A percentile compares a stretch with the other conserved stretches of the same genome.
These are phyloP conservation scores for Toxicodendron radicans DNA, from an alignment of 345 rosid species.

Conservation along the genomic window DNA sequence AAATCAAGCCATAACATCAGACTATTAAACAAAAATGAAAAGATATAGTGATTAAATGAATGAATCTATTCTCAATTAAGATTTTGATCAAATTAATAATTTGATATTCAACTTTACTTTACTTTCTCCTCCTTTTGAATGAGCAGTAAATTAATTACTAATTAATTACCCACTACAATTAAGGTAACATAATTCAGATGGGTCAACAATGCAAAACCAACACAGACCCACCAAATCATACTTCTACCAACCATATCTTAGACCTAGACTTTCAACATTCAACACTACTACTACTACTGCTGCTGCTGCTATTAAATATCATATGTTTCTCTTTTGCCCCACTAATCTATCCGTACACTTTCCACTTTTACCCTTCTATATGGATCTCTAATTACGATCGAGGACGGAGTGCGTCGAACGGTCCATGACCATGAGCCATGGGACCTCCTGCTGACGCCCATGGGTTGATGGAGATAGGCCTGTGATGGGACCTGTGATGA, in stretches of 20 bases:
- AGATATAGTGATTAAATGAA: too few relatives aligned
- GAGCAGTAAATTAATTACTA: not conserved
- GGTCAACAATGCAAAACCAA: conserved; percentile 47
- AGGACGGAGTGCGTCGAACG: conserved; percentile 54
- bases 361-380: conserved; percentile 7
- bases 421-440: conserved; percentile 38
- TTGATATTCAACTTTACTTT: conserved; percentile 3
- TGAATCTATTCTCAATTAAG: too few relatives aligned
- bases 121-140: not conserved
- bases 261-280: conserved; percentile 26
- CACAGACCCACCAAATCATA: conserved; percentile 51
- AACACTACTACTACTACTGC: not conserved
- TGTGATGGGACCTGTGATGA: conserved; percentile 32
- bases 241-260: conserved; percentile 44
- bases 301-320: too few relatives aligned
- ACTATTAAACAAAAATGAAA: not conserved
- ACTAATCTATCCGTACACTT: conserved; percentile 12
- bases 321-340: too few relatives aligned
- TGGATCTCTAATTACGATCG: conserved; percentile 31
- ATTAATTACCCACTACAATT: conserved; percentile 20
- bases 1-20: not conserved
- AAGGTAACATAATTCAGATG: conserved; percentile 16
- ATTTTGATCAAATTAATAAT: conserved; percentile 12
- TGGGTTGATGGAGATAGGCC: conserved; percentile 50
- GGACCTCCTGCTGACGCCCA: conserved; percentile 46